Base-by-base conservation (phyloP, 306 rosid species). In the Corylus avellana region DNA sequence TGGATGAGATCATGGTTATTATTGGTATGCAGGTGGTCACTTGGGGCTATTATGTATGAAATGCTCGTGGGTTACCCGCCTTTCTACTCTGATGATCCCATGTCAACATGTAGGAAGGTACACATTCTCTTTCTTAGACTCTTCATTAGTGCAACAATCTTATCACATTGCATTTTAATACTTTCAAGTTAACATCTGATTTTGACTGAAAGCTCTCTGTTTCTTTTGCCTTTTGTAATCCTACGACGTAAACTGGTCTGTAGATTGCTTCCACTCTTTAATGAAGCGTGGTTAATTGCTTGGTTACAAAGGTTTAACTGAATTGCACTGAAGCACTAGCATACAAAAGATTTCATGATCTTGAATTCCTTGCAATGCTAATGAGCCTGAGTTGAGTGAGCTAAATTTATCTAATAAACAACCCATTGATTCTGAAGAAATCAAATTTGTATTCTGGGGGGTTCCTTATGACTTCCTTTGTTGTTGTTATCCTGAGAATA, bases 41-140 rank as follows among this genome's bases (percentile, higher is more conserved):
- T 96, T 78, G 99, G 99, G 78, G 99, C 99, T 79, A 96, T 96
- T 73, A 96, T 93, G 99, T 96, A 85, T 83, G 99, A 96, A 90
- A 96, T 96, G 99, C 84, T 96, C 39, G 98, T 96, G 61, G 99
- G 99, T 16, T 96, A 89, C 75, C 99, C 99, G 3, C 99, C 99
- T 44, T 96, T 96, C 84, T 96, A 93, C 90, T 96, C 99, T 42
- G 99, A 96, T 84, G 99, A 96, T 85, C 97, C 99, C 55, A 90
- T 96, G 98, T 84, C 98, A 68, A 96, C 99, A 25, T 96, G 99
- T 81, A 92, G 98, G 81, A 93, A 93, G 98, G 99, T 96, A 85
- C 80, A 73, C 57, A 75, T 80, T 59, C 50, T 53, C 46, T 74
- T 77, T 70, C 73, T 81, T 63, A 74, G 77, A 61, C 12, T 74